Percentiles rank a stretch among this genome's conserved stretches.
Evolutionary conservation across 2,329 filamentous ascomycete species (phyloP).

Genomic region (Thelonectria rubi): DNA sequence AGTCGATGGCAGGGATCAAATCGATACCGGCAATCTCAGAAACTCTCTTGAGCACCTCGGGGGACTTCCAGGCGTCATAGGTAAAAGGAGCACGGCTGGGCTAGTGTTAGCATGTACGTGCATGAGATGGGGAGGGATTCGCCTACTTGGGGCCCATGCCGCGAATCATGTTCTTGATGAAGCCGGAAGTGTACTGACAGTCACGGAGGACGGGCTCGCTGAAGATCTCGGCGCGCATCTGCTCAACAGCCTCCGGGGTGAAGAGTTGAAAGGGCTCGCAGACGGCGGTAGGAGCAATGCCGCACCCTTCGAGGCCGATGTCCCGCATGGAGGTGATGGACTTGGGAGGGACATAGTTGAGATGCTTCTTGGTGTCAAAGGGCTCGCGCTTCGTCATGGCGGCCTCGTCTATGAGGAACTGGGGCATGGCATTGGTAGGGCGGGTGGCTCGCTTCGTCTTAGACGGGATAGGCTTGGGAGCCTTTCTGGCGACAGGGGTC

Average conservation of each 20-base stretch:
- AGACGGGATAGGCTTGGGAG: conserved; percentile 23
- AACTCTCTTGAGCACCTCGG: conserved; percentile 55
- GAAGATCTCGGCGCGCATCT: conserved; percentile 70
- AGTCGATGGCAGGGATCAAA: conserved; percentile 61
- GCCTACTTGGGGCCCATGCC: conserved; percentile 57
- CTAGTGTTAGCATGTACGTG: neutral
- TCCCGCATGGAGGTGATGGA: conserved; percentile 68
- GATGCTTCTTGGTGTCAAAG: conserved; percentile 65
- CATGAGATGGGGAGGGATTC: neutral
- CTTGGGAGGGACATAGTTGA: conserved; percentile 59
- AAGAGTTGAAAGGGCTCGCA: conserved; percentile 73
- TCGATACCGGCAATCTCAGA: conserved; percentile 64
- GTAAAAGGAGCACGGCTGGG: conserved; percentile 66
- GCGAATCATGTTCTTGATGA: conserved; percentile 65
- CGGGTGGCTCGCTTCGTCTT: conserved; percentile 26
- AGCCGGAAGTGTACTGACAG: conserved; percentile 58
- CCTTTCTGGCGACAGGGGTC: neutral
- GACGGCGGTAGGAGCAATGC: conserved; percentile 69
- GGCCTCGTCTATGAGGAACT: conserved; percentile 24
- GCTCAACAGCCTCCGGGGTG: conserved; percentile 65
- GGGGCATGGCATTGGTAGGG: conserved; percentile 19
- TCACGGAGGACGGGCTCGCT: conserved; percentile 63
- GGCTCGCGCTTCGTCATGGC: conserved; percentile 2
- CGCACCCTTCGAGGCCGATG: conserved; percentile 63
- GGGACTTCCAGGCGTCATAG: conserved; percentile 59